Conservation (phyloP, 2,329 filamentous ascomycete genomes). For the Stemphylium beticola region DNA sequence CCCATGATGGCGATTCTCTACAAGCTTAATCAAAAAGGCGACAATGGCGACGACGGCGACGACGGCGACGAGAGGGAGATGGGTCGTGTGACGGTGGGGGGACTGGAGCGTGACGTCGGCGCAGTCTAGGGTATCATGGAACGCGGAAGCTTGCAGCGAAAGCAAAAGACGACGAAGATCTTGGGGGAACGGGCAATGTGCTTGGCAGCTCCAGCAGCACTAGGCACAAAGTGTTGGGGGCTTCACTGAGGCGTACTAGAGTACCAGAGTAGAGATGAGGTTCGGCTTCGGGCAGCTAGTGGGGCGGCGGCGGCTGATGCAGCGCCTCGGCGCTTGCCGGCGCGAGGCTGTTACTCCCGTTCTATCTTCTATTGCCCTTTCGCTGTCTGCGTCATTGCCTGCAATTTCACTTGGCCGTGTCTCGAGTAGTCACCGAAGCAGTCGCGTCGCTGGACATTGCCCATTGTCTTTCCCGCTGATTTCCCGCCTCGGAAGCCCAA, state of each 20-base stretch:
- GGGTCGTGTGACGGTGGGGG: conserved; percentile 41
- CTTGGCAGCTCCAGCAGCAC: not conserved
- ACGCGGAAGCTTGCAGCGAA: conserved; percentile 10
- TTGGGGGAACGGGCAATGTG: too few species aligned
- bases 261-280: conserved; percentile 12
- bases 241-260: conserved; percentile 3
- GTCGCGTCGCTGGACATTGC: conserved; percentile 1
- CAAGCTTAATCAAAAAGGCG: not conserved
- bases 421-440: not conserved
- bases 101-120: conserved; percentile 39
- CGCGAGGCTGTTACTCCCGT: conserved; percentile 4
- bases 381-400: conserved; percentile 21
- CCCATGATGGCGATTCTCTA: conserved; percentile 46
- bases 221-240: conserved; percentile 23
- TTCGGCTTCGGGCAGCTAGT: conserved; percentile 4
- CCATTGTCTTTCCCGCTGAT: not conserved
- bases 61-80: conserved; percentile 4
- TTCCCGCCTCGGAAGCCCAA: not conserved
- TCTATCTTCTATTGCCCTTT: conserved; percentile 4
- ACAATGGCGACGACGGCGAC: conserved; percentile 14
- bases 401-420: not conserved
- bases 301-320: conserved; percentile 13
- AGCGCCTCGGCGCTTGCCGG: conserved; percentile 28
- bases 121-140: conserved; percentile 27
- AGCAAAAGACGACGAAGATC: not conserved